Evolutionary conservation across 345 rosid genomes (phyloP), one percentile per base, ranked within the genome.

Genomic region (Salix koriyanagi): DNA sequence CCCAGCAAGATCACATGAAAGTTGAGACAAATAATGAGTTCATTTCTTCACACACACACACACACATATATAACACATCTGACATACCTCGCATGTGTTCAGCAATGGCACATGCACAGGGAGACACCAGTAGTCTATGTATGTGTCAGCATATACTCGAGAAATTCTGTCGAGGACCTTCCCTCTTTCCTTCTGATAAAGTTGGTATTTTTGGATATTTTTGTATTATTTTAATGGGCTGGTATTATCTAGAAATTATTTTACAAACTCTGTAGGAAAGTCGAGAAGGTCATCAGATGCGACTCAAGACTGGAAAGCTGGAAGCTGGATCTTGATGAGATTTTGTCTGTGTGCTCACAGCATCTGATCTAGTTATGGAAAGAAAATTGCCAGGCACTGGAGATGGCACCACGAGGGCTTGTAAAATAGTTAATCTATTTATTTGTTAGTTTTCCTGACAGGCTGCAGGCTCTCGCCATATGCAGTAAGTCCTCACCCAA

Each of bases 111-210:
- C 62, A 65, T 42, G 69, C 69, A 23, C 26, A 42, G 69, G 28
- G 28, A 64, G 28, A 42, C 1, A 2, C 46, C 46, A 11, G 46
- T 42, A 42, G 12, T 39, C 9, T 9, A 16, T 73, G 5, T 8
- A 2, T 2, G 28, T 8, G 10, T 28, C 54, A 41, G 21, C 26
- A 12, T 30, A 16, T 19, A 12, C 61, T 52, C 60, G 13, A 64
- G 76, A 74, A 65, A 74, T 48, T n/a, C 62, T 74, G 77, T 32
- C 77, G 70, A 60, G 65, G 77, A 46, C 77, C 30, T 74, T 48
- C 48, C 32, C 2, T 9, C 21, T 41, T 3, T 7, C 2, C 39
- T 5, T 37, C 10, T 42, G 11, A 11, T 11, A 10, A 42, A 11
- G 10, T 2, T 42, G 46, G 2, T 2, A 10, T 10, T 41, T 41